Evolutionary conservation across 495 filamentous ascomycete species (phyloP).

Genomic region (Parathielavia hyrcaniae): DNA sequence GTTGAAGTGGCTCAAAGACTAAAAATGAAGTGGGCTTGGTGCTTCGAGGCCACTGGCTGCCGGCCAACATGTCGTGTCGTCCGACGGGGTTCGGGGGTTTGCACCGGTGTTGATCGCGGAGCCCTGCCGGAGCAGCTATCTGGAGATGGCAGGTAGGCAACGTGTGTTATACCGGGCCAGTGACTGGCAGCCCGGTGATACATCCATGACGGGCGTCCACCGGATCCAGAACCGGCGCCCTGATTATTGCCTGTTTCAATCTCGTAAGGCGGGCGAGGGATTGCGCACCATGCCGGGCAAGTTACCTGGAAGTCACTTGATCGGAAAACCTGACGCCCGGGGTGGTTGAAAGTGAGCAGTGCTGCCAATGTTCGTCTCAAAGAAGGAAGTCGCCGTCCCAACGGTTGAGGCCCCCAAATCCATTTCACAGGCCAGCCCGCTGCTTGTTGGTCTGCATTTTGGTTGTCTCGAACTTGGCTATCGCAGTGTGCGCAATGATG

Average conservation of each 20-base stretch:
- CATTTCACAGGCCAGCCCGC: too few species aligned
- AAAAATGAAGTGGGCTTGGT: too few species aligned
- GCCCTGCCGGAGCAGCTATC: not conserved
- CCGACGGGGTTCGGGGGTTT: not conserved
- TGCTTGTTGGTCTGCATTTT: too few species aligned
- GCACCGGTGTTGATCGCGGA: not conserved
- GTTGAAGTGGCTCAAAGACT: too few species aligned
- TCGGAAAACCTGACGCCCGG: conserved; percentile 6
- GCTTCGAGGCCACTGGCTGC: too few species aligned
- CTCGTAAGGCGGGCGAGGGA: conserved; percentile 11
- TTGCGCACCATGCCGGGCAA: not conserved
- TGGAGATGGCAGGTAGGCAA: not conserved
- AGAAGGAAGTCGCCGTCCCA: too few species aligned
- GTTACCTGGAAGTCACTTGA: conserved; percentile 17
- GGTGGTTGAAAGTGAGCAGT: not conserved
- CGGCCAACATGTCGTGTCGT: too few species aligned
- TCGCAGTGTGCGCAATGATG: too few species aligned
- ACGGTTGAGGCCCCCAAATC: too few species aligned
- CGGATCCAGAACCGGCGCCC: not conserved
- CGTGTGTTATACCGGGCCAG: not conserved
- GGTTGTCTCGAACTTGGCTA: too few species aligned
- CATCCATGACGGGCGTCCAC: not conserved
- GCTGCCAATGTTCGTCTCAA: not conserved
- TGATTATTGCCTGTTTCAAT: not conserved
- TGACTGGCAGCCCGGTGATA: not conserved